Conservation (phyloP, 345 rosid genomes). For the Excoecaria agallocha region DNA sequence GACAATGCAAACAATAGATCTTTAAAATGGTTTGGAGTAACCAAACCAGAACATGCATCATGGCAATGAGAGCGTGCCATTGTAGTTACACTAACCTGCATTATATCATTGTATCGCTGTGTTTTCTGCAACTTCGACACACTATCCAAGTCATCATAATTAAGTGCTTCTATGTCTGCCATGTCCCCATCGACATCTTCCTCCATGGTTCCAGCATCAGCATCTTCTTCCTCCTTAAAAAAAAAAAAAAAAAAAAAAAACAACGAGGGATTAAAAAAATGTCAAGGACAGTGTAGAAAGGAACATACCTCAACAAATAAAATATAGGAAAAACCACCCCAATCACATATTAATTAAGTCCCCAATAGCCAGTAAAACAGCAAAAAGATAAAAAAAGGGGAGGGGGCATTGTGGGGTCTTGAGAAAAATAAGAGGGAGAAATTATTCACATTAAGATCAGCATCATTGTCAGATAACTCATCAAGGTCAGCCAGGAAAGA, state of each 20-base stretch:
- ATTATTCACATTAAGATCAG: conserved; percentile 50
- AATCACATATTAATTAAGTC: background rate
- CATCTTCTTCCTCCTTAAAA: conserved; percentile 66
- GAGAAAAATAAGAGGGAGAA: background rate
- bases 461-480: conserved; percentile 93
- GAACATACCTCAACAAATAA: background rate
- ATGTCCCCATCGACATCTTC: conserved; percentile 77
- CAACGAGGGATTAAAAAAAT: background rate
- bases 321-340: background rate
- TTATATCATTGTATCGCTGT: conserved; percentile 73
- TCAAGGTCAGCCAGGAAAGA: conserved; percentile 93
- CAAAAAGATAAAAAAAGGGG: background rate
- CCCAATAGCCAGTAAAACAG: background rate
- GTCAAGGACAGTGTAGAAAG: background rate
- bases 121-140: conserved; percentile 83
- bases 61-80: background rate
- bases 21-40: background rate
- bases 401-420: background rate
- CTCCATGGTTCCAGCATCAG: conserved; percentile 59
- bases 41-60: background rate
- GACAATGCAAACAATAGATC: background rate
- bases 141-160: conserved; percentile 76
- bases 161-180: conserved; percentile 72
- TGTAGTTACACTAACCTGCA: conserved; percentile 49
- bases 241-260: background rate